Conservation (phyloP, 1,284 basidiomycete genomes). For the Cutaneotrichosporon sp. region DNA sequence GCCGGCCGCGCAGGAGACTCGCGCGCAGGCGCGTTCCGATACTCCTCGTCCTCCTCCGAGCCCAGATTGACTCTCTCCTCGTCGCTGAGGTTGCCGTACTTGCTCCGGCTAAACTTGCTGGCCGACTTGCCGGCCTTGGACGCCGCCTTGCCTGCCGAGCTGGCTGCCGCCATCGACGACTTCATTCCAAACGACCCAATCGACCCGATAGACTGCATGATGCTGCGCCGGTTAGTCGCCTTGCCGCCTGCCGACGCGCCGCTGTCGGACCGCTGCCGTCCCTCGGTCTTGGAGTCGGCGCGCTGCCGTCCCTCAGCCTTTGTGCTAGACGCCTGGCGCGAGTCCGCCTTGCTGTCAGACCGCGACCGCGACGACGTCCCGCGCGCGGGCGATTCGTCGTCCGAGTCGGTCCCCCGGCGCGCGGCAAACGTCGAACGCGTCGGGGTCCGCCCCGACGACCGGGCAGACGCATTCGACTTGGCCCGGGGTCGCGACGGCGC, state of each 20-base stretch:
- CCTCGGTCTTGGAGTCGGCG: conserved; percentile 7
- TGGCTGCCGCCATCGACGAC: conserved; percentile 20
- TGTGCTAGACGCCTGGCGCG: background rate
- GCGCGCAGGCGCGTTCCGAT: conserved; percentile 38
- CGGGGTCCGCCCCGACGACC: conserved; percentile 17
- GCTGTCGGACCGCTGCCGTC: conserved; percentile 39
- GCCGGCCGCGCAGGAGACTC: conserved; percentile 5
- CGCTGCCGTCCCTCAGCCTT: conserved; percentile 2
- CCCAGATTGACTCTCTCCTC: conserved; percentile 36
- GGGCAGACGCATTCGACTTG: conserved; percentile 17
- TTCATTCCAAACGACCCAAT: conserved; percentile 43
- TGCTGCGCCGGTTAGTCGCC: conserved; percentile 23
- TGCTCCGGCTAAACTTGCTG: conserved; percentile 53
- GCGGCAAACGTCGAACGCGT: conserved; percentile 2
- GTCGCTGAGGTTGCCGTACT: conserved; percentile 48
- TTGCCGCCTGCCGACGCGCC: conserved; percentile 34
- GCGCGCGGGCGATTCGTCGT: conserved; percentile 1
- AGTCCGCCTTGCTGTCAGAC: background rate
- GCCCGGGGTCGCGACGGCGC: background rate
- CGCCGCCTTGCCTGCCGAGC: conserved; percentile 14
- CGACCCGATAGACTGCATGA: conserved; percentile 34
- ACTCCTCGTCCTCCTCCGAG: conserved; percentile 40
- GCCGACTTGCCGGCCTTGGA: conserved; percentile 14
- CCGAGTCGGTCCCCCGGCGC: background rate
- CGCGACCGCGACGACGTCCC: background rate